Evolutionary conservation across 129 eudicot genomes (phyloP), one percentile per base, ranked within the genome.

Genomic region (Deinandra increscens): DNA sequence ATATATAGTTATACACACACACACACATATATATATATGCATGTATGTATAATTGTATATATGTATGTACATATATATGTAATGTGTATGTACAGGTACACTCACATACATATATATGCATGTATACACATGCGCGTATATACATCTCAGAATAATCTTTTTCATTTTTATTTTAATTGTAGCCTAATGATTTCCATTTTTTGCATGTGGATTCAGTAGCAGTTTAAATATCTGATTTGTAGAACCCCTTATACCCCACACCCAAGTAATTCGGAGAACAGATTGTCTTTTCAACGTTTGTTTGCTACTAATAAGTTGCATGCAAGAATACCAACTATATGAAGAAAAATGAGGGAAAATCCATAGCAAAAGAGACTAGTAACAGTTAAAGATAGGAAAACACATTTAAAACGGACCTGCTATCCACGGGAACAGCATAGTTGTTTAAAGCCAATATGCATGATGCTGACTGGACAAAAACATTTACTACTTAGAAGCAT

Each of bases 361-460:
- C 7, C 68, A 71, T 50, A 9, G 19, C 20, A 44, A 73, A 56
- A 26, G 69, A 26, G 12, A 17, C 65, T 26, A 36, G 29, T 13
- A 49, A 9, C 41, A 71, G 49, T 63, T 51, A 14, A 13, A 43
- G 41, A 26, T 9, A 17, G 17, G 19, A 61, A 29, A 49, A 14
- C 22, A 17, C 60, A 43, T 44, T 9, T 41, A 64, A 42, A 66
- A 46, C 80, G 78, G 66, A 92, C 98, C 96, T 87, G 82, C 80
- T 84, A 75, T 87, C 97, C 75, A 62, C 80, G 9, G 88, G 84
- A 68, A 84, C 86, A 14, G 93, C 96, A 82, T 65, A 89, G 73
- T 81, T 89, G 88, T 94, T 94, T 81, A 94, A 75, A 39, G 88
- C 99, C 88, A 89, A 81, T 59, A 81, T 33, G 70, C 96, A 87